phyloP scores from a whole-genome alignment of 768 basidiomycete genomes.

The Kwoniella pini region DNA sequence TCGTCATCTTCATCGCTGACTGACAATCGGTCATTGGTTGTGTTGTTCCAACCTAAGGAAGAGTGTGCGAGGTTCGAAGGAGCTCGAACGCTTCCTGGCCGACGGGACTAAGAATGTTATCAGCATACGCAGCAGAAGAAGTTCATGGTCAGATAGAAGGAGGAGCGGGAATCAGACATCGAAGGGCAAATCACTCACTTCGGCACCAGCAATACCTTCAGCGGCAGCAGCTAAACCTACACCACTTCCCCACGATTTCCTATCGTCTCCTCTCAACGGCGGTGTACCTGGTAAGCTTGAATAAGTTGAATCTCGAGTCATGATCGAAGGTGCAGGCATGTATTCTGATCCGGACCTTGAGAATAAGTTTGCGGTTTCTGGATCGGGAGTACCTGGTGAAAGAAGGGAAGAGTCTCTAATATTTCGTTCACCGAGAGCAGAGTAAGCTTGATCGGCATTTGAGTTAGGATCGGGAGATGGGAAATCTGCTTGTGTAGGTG shows the following conservation, averaged over 20 bases:
- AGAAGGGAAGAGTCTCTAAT: slow-evolving; percentile 15
- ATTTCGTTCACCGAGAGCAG: slow-evolving; percentile 11
- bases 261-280: slow-evolving; percentile 23
- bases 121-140: neutral
- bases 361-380: slow-evolving; percentile 21
- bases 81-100: slow-evolving; percentile 21
- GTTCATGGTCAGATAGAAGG: neutral
- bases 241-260: slow-evolving; percentile 39
- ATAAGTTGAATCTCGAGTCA: slow-evolving; percentile 42
- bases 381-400: slow-evolving; percentile 22
- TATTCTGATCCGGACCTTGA: slow-evolving; percentile 25
- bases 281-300: slow-evolving; percentile 35
- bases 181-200: slow-evolving; percentile 25
- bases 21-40: slow-evolving; percentile 21
- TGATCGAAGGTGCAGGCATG: slow-evolving; percentile 43
- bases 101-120: neutral
- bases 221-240: slow-evolving; percentile 36
- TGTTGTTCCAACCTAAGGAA: slow-evolving; percentile 33
- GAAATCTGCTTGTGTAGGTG: slow-evolving; percentile 1
- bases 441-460: no score
- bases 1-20: slow-evolving; percentile 38
- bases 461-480: slow-evolving; percentile 19
- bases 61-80: slow-evolving; percentile 30
- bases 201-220: slow-evolving; percentile 30
- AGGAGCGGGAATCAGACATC: neutral